Percentiles rank a stretch among this genome's conserved stretches.
Conservation (phyloP, 2,329 filamentous ascomycete species). For the Dactylellina cionopaga region DNA sequence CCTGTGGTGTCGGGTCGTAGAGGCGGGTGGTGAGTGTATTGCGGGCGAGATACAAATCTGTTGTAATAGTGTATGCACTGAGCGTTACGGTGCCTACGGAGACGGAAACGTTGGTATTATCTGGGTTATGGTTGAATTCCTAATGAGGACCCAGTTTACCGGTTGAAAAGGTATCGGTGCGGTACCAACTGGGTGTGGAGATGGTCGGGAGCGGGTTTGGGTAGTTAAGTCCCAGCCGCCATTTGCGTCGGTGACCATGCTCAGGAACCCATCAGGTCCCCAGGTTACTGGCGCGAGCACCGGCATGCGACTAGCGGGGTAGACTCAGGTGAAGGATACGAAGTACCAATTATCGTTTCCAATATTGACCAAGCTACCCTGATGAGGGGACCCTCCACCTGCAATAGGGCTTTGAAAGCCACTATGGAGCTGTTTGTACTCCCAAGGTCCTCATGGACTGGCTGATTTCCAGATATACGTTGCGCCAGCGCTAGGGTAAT, state of each 20-base stretch:
- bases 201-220: conserved; percentile 57
- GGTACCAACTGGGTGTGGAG: conserved; percentile 58
- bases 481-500: conserved; percentile 61
- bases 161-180: conserved; percentile 65
- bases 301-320: conserved; percentile 69
- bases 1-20: conserved; percentile 65
- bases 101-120: conserved; percentile 64
- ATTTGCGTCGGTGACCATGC: conserved; percentile 21
- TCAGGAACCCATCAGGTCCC: conserved; percentile 53
- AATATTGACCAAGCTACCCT: conserved; percentile 68
- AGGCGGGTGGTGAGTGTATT: conserved; percentile 67
- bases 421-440: conserved; percentile 63
- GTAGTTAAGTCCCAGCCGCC: conserved; percentile 25
- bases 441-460: conserved; percentile 67
- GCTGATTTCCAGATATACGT: conserved; percentile 66
- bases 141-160: conserved; percentile 63
- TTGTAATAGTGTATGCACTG: conserved; percentile 21
- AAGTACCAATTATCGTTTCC: conserved; percentile 69
- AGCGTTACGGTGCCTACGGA: conserved; percentile 59
- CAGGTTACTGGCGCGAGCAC: conserved; percentile 68
- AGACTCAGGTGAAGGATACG: conserved; percentile 68
- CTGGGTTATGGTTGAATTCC: conserved; percentile 73
- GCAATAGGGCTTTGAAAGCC: conserved; percentile 63
- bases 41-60: conserved; percentile 60
- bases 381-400: conserved; percentile 65